Evolutionary conservation across 2,329 filamentous ascomycete species (phyloP), one percentile per base, ranked within the genome.

Genomic region (Lachnellula arida): DNA sequence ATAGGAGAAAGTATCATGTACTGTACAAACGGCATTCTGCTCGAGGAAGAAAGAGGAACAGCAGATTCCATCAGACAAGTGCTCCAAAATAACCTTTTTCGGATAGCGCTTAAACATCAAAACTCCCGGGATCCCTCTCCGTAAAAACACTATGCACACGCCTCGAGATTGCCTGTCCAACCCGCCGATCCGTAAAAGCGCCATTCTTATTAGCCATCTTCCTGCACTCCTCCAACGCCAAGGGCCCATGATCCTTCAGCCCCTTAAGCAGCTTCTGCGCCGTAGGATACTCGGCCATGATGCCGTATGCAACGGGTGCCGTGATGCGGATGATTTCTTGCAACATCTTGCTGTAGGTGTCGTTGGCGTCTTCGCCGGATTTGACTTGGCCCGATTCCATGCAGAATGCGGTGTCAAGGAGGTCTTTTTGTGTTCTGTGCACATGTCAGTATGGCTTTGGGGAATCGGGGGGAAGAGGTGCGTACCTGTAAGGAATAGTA

Each of bases 361-460:
- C 88, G 6, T 74, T 70, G 2, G 78, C 73, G 44, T 82, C 80
- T 28, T 87, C 81, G 28, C 89, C 89, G 0, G 84, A 81, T 53
- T 82, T 83, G 43, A 93, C 86, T 71, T 93, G 89, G 0, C 89
- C 89, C 0, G 77, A 76, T 52, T 90, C 88, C 86, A 92, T 91
- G 72, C 88, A 92, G 69, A 93, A 93, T 0, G 81, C 78, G 1
- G 82, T 84, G 12, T 79, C 75, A 2, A 74, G 67, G 1, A 79
- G 76, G 53, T 75, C 75, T 62, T 73, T 73, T 62, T 78, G 77
- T 8, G 37, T 55, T 48, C 61, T 66, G 28, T 46, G 37, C 37
- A 17, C 3, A 22, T 22, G 12, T 25, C 39, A 39, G 17, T 15
- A 46, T 49, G 22, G 14, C 9, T n/a, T 49, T 39, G 5, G 43